Percentiles rank a stretch among this genome's conserved stretches.
Evolutionary conservation across 1,139 yeast species (phyloP).

Genomic region (Zygosaccharomyces sapae): DNA sequence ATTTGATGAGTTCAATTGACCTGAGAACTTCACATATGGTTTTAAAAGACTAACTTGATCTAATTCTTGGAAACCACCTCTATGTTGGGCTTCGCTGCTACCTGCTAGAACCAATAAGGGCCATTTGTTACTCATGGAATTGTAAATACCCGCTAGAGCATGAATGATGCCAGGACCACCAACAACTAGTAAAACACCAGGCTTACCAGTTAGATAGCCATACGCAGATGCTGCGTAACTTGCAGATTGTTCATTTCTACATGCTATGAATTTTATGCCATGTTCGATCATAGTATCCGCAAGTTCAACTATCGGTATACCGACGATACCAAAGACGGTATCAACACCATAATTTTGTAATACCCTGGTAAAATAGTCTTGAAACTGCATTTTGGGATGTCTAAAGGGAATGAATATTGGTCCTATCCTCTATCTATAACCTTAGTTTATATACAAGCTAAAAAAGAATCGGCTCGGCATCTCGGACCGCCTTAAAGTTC

Average conservation of each 20-base stretch:
- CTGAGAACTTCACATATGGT: slow-evolving; percentile 48
- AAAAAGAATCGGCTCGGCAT: slow-evolving; percentile 1
- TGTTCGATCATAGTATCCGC: slow-evolving; percentile 50
- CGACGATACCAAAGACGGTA: slow-evolving; percentile 61
- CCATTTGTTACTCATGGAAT: slow-evolving; percentile 54
- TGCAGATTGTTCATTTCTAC: slow-evolving; percentile 66
- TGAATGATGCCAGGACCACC: slow-evolving; percentile 71
- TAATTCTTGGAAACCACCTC: slow-evolving; percentile 64
- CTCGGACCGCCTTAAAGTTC: slow-evolving; percentile 12
- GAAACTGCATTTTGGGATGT: slow-evolving; percentile 9
- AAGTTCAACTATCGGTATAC: slow-evolving; percentile 63
- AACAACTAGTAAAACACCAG: slow-evolving; percentile 61
- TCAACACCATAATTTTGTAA: slow-evolving; percentile 48
- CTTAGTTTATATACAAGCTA: background rate
- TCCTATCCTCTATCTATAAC: background rate
- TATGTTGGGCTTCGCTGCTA: slow-evolving; percentile 44
- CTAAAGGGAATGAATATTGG: background rate
- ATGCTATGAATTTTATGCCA: slow-evolving; percentile 53
- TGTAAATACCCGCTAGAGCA: slow-evolving; percentile 59
- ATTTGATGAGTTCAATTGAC: slow-evolving; percentile 41
- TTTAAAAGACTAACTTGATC: slow-evolving; percentile 52
- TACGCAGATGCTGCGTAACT: slow-evolving; percentile 66
- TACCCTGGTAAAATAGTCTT: slow-evolving; percentile 45
- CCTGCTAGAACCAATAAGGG: slow-evolving; percentile 62
- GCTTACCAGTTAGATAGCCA: slow-evolving; percentile 57